Evolutionary conservation across 768 basidiomycete genomes (phyloP).

Genomic region (Tulasnella sp.): DNA sequence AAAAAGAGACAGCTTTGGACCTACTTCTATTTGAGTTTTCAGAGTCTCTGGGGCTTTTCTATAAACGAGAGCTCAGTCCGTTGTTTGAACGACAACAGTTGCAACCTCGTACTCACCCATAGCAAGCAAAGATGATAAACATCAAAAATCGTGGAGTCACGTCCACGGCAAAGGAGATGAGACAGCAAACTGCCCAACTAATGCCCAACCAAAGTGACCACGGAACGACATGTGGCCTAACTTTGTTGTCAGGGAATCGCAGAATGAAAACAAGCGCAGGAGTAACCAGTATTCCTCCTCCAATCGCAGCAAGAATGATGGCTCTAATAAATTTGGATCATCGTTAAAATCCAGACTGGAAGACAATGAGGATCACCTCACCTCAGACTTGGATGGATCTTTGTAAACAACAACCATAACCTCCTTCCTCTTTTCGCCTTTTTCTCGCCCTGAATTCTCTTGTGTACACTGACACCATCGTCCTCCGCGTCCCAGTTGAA

Average conservation of each 20-base stretch:
- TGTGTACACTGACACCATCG: constrained; percentile 26
- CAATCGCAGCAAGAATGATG: constrained; percentile 44
- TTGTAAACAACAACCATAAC: constrained; percentile 54
- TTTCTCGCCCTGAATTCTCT: constrained; percentile 22
- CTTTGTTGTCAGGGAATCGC: constrained; percentile 39
- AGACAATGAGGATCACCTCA: neutral
- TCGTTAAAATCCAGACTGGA: neutral
- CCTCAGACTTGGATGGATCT: constrained; percentile 41
- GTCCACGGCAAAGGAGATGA: constrained; percentile 53
- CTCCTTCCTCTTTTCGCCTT: constrained; percentile 51
- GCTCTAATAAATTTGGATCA: constrained; percentile 29
- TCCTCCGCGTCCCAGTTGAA: constrained; percentile 66
- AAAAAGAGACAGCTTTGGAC: constrained; percentile 8
- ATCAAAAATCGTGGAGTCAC: constrained; percentile 45
- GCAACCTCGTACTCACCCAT: constrained; percentile 44
- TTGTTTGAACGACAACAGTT: no score
- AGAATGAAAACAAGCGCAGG: constrained; percentile 57
- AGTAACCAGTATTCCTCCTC: constrained; percentile 49
- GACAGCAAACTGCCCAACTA: constrained; percentile 46
- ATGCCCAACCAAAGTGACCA: constrained; percentile 50
- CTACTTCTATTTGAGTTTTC: constrained; percentile 56
- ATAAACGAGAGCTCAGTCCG: no score
- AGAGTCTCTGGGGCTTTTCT: constrained; percentile 35
- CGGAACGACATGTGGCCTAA: constrained; percentile 43
- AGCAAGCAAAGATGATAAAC: constrained; percentile 39